Evolutionary conservation across 2,329 filamentous ascomycete species (phyloP), one percentile per base, ranked within the genome.

Genomic region (Penicillium sp.): DNA sequence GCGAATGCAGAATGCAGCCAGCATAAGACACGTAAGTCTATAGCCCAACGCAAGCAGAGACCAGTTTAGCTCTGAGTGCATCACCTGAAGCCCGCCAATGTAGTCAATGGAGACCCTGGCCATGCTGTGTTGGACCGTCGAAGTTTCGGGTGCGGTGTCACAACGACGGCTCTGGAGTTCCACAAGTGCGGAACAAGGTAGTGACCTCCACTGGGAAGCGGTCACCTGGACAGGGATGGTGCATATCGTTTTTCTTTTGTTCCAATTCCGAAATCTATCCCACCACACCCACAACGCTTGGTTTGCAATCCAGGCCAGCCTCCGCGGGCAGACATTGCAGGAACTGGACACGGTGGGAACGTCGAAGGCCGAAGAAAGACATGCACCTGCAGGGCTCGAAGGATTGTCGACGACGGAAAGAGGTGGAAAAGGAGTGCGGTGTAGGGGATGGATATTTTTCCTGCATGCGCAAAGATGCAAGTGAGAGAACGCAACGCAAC

Each of bases 181-280:
- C 46, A 54, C 51, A 36, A 22, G 22, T 27, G 41, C 46, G 40
- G 45, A 50, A 50, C 46, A 50, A 54, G 40, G 41, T 54, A 50
- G 51, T 54, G 51, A 50, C 51, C 34, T 54, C 46, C 51, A 54
- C 45, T 34, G 40, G 46, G 18, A 53, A 45, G 32, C 21, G 32
- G 40, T 44, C 40, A 50, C 43, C 46, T 21, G 46, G n/a, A 11
- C 46, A 49, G 27, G 32, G 40, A 45, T 44, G 16, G 7, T 44
- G 27, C 21, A n/a, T 45, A 13, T 39, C 36, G 34, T 11, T 11
- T 24, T 22, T 6, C 10, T 24, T 14, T 21, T 14, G 31, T 39
- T 22, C 45, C 31, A 50, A 41, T 24, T 18, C 24, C 5, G 5
- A n/a, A 0, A 14, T 18, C 9, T 18, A 18, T 49, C 18, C 24